phyloP scores from a whole-genome alignment of 164 flowering plant genomes.

The Stephania japonica region DNA sequence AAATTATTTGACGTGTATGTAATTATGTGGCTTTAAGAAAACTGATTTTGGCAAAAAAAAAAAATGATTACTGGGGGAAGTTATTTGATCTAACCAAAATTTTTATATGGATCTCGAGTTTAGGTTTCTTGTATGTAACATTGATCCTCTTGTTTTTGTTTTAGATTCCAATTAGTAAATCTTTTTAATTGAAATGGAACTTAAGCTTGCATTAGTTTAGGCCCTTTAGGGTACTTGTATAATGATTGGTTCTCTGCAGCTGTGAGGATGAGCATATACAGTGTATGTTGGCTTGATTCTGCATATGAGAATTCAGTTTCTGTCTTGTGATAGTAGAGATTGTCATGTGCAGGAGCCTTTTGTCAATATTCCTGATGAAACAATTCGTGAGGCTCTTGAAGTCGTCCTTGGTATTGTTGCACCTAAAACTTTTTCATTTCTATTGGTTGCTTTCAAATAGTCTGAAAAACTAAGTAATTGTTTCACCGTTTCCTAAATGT shows the following conservation, averaged over 20 bases:
- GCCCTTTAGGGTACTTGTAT: not conserved
- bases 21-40: not conserved
- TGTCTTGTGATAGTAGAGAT: slow-evolving; percentile 9
- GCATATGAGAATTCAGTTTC: not conserved
- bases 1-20: not conserved
- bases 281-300: not conserved
- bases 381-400: slow-evolving; percentile 66
- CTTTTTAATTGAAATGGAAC: not conserved
- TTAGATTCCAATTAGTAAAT: not conserved
- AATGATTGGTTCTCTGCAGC: not conserved
- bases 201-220: too few species aligned
- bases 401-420: slow-evolving; percentile 52
- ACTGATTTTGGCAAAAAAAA: too few species aligned
- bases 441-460: not conserved
- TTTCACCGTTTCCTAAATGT: not conserved
- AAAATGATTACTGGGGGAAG: not conserved
- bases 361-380: slow-evolving; percentile 68
- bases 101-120: not conserved
- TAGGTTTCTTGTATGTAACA: not conserved
- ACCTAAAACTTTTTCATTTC: not conserved
- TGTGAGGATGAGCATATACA: not conserved
- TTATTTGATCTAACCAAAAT: not conserved
- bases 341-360: slow-evolving; percentile 59
- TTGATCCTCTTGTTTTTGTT: not conserved
- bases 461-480: not conserved